Conservation (phyloP, 805 yeast species). For the Sugiyamaella marilandica region DNA sequence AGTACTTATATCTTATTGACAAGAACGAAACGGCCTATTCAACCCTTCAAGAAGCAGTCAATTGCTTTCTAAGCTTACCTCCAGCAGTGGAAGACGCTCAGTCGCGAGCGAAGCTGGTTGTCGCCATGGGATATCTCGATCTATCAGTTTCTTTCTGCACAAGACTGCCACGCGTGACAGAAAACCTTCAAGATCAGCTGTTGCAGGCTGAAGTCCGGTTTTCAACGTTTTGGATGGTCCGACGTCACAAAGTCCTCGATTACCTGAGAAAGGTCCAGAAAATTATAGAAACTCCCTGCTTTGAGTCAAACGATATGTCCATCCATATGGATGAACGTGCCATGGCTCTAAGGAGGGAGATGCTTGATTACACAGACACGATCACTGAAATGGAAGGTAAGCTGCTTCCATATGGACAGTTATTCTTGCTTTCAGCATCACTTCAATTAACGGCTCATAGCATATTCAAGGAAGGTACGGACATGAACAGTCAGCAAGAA, state of each 20-base stretch:
- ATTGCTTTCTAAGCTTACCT: neutral
- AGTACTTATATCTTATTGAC: neutral
- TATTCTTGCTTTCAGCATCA: neutral
- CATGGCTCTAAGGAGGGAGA: neutral
- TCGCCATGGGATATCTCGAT: neutral
- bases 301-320: neutral
- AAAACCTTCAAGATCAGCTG: neutral
- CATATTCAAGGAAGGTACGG: neutral
- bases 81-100: neutral
- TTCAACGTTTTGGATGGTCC: neutral
- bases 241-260: neutral
- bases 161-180: neutral
- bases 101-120: neutral
- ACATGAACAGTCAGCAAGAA: neutral
- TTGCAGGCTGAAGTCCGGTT: neutral
- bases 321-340: neutral
- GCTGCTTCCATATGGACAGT: constrained; percentile 1
- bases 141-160: neutral
- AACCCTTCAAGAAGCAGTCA: neutral
- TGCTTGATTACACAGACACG: neutral
- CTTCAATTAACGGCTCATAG: neutral
- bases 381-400: neutral
- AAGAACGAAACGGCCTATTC: neutral
- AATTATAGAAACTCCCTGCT: neutral
- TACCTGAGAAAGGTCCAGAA: neutral